phyloP scores from a whole-genome alignment of 108 stramenopile species.

The Nannochloropsis gaditana region DNA sequence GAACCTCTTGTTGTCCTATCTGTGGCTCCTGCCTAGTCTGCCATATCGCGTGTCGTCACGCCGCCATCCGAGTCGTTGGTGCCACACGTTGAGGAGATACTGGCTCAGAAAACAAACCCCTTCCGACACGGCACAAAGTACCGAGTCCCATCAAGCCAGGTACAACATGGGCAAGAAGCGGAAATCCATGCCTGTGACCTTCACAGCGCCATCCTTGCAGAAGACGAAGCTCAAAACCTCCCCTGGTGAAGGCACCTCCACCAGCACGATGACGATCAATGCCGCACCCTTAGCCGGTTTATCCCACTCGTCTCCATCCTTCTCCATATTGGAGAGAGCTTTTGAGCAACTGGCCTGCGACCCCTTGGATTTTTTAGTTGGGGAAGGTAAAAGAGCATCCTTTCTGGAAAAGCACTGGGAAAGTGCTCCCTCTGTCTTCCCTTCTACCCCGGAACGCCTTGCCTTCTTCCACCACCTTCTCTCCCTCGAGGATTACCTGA shows the following conservation, averaged over 20 bases:
- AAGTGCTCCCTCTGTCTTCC: neutral
- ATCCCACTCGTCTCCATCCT: neutral
- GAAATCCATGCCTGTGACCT: slow-evolving; percentile 7
- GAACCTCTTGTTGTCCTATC: too few relatives aligned
- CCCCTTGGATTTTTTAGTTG: neutral
- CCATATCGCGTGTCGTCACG: too few relatives aligned
- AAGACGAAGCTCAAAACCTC: neutral
- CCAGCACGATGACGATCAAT: neutral
- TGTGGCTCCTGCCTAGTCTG: too few relatives aligned
- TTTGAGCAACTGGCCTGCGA: neutral
- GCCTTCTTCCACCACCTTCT: slow-evolving; percentile 13
- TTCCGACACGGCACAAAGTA: too few relatives aligned
- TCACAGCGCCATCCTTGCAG: neutral
- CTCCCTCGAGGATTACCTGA: neutral
- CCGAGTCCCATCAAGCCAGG: too few relatives aligned
- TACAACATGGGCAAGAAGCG: neutral
- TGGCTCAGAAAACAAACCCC: too few relatives aligned
- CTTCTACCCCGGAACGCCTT: neutral
- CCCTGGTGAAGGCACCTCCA: neutral
- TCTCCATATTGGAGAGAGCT: neutral
- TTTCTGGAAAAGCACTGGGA: slow-evolving; percentile 13
- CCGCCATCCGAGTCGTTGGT: too few relatives aligned
- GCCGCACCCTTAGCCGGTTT: neutral
- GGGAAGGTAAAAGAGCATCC: neutral
- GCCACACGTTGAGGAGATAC: too few relatives aligned